These are phyloP conservation scores for Heritiera fomes DNA, from an alignment of 345 rosid species.

Conservation along the genomic window DNA sequence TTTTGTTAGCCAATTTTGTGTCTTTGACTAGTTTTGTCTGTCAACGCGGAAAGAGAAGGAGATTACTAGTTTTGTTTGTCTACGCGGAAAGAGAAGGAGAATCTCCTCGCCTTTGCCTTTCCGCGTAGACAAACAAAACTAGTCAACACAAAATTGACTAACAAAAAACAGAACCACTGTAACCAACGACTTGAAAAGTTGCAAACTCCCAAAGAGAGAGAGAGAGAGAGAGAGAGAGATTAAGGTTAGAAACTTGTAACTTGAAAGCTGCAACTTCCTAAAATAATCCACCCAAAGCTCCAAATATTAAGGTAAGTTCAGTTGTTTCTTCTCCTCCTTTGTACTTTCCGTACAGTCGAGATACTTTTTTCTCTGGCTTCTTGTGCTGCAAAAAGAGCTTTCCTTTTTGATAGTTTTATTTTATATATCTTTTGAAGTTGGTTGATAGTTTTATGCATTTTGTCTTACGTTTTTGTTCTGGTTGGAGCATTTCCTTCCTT, in stretches of 20 bases:
- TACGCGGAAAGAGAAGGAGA: too few species aligned
- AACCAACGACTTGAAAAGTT: neutral
- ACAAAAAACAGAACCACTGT: neutral
- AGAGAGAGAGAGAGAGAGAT: too few species aligned
- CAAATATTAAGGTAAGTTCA: neutral
- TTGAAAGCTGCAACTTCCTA: slow-evolving; percentile 6
- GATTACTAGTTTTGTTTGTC: too few species aligned
- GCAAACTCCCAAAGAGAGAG: too few species aligned
- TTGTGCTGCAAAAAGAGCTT: neutral
- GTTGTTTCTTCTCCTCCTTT: slow-evolving; percentile 4
- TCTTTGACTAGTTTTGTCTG: slow-evolving; percentile 23
- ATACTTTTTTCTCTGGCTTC: neutral
- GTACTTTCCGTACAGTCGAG: slow-evolving; percentile 12
- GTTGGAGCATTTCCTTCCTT: neutral
- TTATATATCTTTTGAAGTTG: neutral
- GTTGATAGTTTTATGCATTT: neutral
- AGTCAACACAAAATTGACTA: neutral
- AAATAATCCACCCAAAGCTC: slow-evolving; percentile 7
- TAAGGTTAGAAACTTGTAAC: neutral
- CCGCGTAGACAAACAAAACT: neutral
- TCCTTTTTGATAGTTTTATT: neutral
- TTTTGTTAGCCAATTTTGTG: neutral
- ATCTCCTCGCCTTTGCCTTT: too few species aligned
- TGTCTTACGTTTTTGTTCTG: neutral
- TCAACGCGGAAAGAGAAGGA: too few species aligned